Percentiles rank a stretch among this genome's conserved stretches.
These are phyloP conservation scores for Phaeotremella fagi DNA, from an alignment of 768 basidiomycete genomes.

Conservation along the genomic window DNA sequence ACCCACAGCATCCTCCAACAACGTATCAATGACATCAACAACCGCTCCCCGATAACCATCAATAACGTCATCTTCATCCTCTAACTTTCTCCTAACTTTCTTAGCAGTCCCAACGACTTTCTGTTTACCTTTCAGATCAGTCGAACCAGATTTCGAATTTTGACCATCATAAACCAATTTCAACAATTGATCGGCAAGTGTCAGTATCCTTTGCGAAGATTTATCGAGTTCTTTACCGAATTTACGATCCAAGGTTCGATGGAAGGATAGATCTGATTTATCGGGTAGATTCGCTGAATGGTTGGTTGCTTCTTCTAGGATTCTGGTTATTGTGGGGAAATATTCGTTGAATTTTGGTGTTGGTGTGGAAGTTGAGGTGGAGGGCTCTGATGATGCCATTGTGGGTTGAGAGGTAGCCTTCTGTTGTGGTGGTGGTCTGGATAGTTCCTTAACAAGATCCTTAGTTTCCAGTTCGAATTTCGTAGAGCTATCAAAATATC, in stretches of 20 bases:
- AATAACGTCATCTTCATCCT: constrained; percentile 71
- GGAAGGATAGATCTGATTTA: constrained; percentile 76
- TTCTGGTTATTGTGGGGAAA: constrained; percentile 35
- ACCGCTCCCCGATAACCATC: constrained; percentile 74
- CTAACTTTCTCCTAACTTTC: constrained; percentile 59
- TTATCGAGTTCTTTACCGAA: constrained; percentile 68
- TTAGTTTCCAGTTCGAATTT: too few species aligned
- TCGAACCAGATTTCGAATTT: neutral
- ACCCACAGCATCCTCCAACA: constrained; percentile 77
- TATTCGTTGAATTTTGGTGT: constrained; percentile 26
- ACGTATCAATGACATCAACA: constrained; percentile 76
- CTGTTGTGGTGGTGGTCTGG: too few species aligned
- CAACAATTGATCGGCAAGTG: constrained; percentile 63
- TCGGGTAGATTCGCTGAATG: constrained; percentile 44
- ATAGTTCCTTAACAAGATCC: too few species aligned
- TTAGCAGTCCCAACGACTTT: constrained; percentile 9
- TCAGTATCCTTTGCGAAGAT: constrained; percentile 63
- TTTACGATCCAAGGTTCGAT: constrained; percentile 72
- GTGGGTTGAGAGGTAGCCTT: too few species aligned
- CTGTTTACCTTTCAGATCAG: constrained; percentile 2
- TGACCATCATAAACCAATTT: constrained; percentile 48
- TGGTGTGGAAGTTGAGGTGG: neutral
- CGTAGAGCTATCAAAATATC: too few species aligned
- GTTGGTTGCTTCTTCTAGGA: constrained; percentile 42
- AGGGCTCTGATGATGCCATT: too few species aligned